phyloP scores from a whole-genome alignment of 2,329 filamentous ascomycete species.

The Fusarium sp. region DNA sequence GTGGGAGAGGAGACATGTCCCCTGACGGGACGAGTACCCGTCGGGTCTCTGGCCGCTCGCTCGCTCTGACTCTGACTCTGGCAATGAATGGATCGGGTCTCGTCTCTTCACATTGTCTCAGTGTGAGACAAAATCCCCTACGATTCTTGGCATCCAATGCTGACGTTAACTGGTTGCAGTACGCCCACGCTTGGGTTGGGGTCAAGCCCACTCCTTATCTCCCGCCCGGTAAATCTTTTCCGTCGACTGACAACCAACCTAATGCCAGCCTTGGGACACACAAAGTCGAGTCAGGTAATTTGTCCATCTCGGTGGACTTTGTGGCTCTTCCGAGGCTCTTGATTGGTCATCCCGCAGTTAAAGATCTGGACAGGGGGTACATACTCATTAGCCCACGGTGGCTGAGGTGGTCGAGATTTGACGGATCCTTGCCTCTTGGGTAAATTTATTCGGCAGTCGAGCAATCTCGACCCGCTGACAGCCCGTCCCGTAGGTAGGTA shows the following conservation, averaged over 20 bases:
- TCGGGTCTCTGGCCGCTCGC: neutral
- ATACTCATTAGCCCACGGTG: neutral
- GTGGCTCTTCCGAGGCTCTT: neutral
- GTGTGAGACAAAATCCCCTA: slow-evolving; percentile 17
- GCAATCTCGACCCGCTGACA: neutral
- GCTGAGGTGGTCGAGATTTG: neutral
- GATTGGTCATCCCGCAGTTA: neutral
- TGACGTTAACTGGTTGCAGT: slow-evolving; percentile 18
- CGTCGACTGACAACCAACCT: slow-evolving; percentile 4
- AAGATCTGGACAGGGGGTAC: neutral
- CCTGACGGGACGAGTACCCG: slow-evolving; percentile 3
- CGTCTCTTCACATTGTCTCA: slow-evolving; percentile 2
- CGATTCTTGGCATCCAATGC: slow-evolving; percentile 27
- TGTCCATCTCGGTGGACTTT: neutral
- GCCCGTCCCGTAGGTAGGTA: neutral
- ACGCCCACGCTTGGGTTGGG: neutral
- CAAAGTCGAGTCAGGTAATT: slow-evolving; percentile 2
- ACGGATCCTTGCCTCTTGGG: neutral
- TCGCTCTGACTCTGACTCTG: slow-evolving; percentile 7
- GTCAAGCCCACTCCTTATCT: slow-evolving; percentile 12
- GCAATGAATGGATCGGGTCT: neutral
- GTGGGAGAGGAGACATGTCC: neutral
- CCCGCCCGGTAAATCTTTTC: slow-evolving; percentile 33
- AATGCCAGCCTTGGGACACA: slow-evolving; percentile 3
- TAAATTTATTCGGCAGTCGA: slow-evolving; percentile 2